These are phyloP conservation scores for Trichoderma sp. DNA, from an alignment of 2,329 filamentous ascomycete species.

Conservation along the genomic window DNA sequence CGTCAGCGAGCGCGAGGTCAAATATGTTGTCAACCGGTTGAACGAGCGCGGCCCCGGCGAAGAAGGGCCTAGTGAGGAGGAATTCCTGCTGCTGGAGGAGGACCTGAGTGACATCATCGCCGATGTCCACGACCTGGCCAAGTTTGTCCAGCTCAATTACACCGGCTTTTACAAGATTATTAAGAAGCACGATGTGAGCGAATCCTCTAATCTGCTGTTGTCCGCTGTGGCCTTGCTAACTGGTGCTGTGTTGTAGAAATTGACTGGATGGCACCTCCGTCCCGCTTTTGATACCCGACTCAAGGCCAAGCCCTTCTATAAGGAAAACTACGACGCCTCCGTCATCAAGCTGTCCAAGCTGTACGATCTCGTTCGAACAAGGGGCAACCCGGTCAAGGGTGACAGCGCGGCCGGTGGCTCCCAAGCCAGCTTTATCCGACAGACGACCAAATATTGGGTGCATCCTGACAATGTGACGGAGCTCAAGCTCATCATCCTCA, in stretches of 20 bases:
- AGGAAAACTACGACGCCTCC: constrained; percentile 96
- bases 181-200: constrained; percentile 92
- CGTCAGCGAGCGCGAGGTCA: constrained; percentile 83
- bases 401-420: constrained; percentile 86
- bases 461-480: constrained; percentile 98
- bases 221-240: constrained; percentile 23
- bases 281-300: constrained; percentile 94
- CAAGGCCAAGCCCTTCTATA: constrained; percentile 97
- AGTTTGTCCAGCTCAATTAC: constrained; percentile 98
- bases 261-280: constrained; percentile 87
- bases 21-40: constrained; percentile 75
- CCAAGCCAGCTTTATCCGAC: constrained; percentile 92
- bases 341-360: constrained; percentile 92
- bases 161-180: constrained; percentile 99
- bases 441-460: constrained; percentile 99
- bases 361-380: constrained; percentile 90
- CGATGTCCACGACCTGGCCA: constrained; percentile 95
- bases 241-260: constrained; percentile 62
- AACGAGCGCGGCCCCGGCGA: constrained; percentile 58
- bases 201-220: background rate
- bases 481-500: constrained; percentile 94
- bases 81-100: constrained; percentile 90
- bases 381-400: constrained; percentile 87
- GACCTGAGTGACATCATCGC: constrained; percentile 97
- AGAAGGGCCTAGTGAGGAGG: constrained; percentile 73